Evolutionary conservation across 352 stramenopile species (phyloP).

Genomic region (Globisporangium viniferum): DNA sequence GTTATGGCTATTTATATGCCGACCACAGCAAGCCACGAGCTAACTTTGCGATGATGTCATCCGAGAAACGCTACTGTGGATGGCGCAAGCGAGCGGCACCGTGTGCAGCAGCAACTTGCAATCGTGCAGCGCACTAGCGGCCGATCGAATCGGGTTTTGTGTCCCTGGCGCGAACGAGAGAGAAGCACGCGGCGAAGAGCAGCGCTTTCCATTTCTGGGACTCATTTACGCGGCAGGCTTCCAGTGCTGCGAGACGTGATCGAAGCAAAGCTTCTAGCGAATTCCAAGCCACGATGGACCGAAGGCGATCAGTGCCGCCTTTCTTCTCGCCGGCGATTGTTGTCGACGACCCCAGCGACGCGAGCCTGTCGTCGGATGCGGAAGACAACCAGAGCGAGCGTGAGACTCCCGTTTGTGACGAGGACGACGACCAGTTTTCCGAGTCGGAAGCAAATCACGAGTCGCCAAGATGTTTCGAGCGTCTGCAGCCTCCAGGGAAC

Average conservation of each 20-base stretch:
- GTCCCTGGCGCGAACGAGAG: not conserved
- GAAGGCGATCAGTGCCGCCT: not conserved
- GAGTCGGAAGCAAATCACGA: not conserved
- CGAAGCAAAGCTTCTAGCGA: not conserved
- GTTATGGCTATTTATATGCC: not conserved
- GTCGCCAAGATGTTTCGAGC: not conserved
- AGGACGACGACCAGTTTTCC: not conserved
- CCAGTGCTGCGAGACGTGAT: not conserved
- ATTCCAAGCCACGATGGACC: not conserved
- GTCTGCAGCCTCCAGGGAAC: not conserved
- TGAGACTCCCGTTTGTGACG: not conserved
- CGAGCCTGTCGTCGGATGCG: not conserved
- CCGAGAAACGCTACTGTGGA: not conserved
- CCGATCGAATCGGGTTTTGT: not conserved
- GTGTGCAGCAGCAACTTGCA: not conserved
- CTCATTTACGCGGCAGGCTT: not conserved
- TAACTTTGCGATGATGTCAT: not conserved
- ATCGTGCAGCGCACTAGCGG: not conserved
- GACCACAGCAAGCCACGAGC: not conserved
- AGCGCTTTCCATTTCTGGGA: not conserved
- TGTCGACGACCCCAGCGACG: not conserved
- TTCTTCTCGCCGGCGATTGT: not conserved
- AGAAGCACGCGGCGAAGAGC: not conserved
- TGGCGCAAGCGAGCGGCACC: not conserved
- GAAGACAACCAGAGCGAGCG: not conserved